Evolutionary conservation across 208 protist genomes (phyloP).

Genomic region (Leishmania lainsoni): DNA sequence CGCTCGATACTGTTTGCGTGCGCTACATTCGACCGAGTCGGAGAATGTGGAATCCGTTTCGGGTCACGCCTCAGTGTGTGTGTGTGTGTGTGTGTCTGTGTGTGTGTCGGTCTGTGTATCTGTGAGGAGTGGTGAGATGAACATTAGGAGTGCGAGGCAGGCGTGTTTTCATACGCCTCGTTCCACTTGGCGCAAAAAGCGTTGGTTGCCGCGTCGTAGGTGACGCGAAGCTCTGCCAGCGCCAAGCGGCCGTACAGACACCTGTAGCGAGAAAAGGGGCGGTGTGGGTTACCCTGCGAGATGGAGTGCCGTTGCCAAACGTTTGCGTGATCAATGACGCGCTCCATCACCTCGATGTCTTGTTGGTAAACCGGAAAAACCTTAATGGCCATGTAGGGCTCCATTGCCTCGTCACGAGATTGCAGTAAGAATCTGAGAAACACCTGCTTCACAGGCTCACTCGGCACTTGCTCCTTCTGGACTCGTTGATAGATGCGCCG

Average conservation of each 20-base stretch:
- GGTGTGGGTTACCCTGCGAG: constrained; percentile 25
- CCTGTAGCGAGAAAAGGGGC: constrained; percentile 20
- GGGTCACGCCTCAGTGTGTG: background rate
- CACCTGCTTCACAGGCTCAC: constrained; percentile 12
- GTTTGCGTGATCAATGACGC: constrained; percentile 7
- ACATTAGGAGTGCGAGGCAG: background rate
- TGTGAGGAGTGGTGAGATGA: background rate
- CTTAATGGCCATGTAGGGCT: constrained; percentile 24
- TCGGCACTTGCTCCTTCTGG: background rate
- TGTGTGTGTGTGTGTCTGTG: background rate
- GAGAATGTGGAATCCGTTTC: background rate
- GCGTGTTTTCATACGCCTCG: background rate
- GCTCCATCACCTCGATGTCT: constrained; percentile 12
- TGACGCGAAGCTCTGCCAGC: constrained; percentile 21
- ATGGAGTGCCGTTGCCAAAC: background rate
- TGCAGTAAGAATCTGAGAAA: constrained; percentile 14
- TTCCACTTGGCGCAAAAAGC: constrained; percentile 16
- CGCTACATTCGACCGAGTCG: no score
- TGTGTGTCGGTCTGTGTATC: background rate
- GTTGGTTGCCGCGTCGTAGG: constrained; percentile 6
- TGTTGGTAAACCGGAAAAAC: constrained; percentile 21
- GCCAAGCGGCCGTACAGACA: constrained; percentile 21
- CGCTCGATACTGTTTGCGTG: background rate
- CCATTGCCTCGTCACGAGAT: constrained; percentile 1
- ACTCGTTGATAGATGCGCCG: constrained; percentile 25